Conservation (phyloP, 768 basidiomycete species). For the Boletus edulis region DNA sequence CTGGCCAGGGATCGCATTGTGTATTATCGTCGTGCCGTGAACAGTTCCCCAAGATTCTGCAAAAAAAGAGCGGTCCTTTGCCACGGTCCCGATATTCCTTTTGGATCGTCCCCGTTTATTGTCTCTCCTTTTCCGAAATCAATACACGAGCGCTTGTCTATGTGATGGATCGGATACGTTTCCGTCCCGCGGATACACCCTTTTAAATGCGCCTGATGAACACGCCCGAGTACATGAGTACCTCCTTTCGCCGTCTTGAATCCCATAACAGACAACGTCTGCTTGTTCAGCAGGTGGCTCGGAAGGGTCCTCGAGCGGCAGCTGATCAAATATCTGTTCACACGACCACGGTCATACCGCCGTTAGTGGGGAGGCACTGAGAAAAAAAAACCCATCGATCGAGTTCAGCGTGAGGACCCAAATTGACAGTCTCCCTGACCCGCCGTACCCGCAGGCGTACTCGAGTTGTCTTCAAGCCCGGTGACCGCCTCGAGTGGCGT, state of each 20-base stretch:
- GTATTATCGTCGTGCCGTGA: too few relatives aligned
- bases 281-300: constrained; percentile 46
- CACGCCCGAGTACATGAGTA: constrained; percentile 54
- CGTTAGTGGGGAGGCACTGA: background rate
- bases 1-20: too few relatives aligned
- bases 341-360: background rate
- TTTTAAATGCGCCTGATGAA: constrained; percentile 46
- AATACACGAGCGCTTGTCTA: background rate
- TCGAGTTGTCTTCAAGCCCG: constrained; percentile 39
- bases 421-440: constrained; percentile 63
- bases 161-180: constrained; percentile 7
- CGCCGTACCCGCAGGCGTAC: constrained; percentile 36
- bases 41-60: too few relatives aligned
- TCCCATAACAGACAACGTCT: constrained; percentile 57
- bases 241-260: constrained; percentile 59
- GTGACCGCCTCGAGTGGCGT: constrained; percentile 42
- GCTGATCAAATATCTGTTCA: constrained; percentile 29
- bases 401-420: constrained; percentile 51
- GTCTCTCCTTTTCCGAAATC: background rate
- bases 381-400: background rate
- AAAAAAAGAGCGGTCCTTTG: too few relatives aligned
- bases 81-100: too few relatives aligned
- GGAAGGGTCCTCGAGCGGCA: constrained; percentile 48
- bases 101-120: too few relatives aligned
- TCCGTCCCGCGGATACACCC: constrained; percentile 38